Conservation (phyloP, 805 yeast genomes). For the Schizosaccharomyces cryophilus region DNA sequence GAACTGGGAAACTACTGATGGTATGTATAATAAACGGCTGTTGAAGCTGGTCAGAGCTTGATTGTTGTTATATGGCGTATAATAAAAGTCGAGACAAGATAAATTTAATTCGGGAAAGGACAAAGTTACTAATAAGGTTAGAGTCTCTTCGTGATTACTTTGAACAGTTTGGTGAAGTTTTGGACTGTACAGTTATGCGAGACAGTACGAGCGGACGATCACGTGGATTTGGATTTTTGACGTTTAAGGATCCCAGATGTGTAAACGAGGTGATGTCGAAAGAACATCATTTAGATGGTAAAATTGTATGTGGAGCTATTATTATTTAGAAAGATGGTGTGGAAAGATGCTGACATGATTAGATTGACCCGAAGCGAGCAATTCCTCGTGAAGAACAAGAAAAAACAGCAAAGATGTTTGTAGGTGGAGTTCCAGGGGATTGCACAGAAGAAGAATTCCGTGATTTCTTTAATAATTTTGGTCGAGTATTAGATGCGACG, state of each 20-base stretch:
- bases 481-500: constrained; percentile 83
- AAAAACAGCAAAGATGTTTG: constrained; percentile 85
- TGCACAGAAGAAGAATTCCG: constrained; percentile 80
- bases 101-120: neutral
- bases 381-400: constrained; percentile 95
- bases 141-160: constrained; percentile 64
- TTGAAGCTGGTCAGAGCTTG: no score
- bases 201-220: constrained; percentile 66
- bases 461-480: constrained; percentile 65
- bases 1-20: constrained; percentile 89
- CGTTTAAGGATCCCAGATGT: constrained; percentile 56
- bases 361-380: constrained; percentile 87
- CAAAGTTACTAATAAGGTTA: neutral
- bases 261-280: constrained; percentile 69
- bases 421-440: constrained; percentile 87
- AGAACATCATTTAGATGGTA: constrained; percentile 81
- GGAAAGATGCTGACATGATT: neutral
- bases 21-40: constrained; percentile 3
- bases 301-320: constrained; percentile 31
- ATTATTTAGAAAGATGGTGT: neutral
- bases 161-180: constrained; percentile 65
- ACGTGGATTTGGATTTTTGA: constrained; percentile 80
- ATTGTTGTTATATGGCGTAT: no score
- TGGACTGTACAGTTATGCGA: constrained; percentile 79
- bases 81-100: no score